Evolutionary conservation across 352 stramenopile genomes (phyloP).

Genomic region (Phytopythium cucurbitacearum): DNA sequence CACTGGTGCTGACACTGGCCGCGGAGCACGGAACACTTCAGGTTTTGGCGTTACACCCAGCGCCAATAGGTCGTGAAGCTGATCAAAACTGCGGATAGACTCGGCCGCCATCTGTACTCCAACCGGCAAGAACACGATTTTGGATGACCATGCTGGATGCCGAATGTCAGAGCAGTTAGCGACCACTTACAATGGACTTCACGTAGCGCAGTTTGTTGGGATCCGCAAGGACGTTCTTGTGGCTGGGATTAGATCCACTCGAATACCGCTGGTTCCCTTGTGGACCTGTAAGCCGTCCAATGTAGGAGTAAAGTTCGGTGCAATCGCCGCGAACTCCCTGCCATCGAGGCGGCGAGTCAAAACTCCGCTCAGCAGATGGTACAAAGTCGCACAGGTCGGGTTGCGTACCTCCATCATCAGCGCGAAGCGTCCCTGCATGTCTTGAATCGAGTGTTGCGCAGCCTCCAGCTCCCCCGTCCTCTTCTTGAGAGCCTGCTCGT

Average conservation of each 20-base stretch:
- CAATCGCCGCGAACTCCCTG: conserved; percentile 69
- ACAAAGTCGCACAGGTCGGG: background rate
- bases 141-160: background rate
- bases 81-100: conserved; percentile 21
- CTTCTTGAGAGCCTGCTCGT: conserved; percentile 57
- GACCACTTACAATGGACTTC: conserved; percentile 54
- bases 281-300: conserved; percentile 30
- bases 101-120: conserved; percentile 41
- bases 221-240: conserved; percentile 78
- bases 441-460: conserved; percentile 29
- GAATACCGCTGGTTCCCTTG: conserved; percentile 19
- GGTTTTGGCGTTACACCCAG: background rate
- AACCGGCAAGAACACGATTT: too few relatives aligned
- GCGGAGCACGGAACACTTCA: conserved; percentile 7
- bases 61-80: conserved; percentile 5
- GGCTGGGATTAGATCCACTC: conserved; percentile 1
- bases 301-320: conserved; percentile 60
- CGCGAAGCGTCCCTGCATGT: conserved; percentile 26
- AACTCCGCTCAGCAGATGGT: background rate
- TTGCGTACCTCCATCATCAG: conserved; percentile 43
- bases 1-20: conserved; percentile 71
- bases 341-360: conserved; percentile 3
- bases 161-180: background rate
- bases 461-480: conserved; percentile 38
- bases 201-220: conserved; percentile 58